phyloP scores from a whole-genome alignment of 2,329 filamentous ascomycete species.

The Fusarium sp. region DNA sequence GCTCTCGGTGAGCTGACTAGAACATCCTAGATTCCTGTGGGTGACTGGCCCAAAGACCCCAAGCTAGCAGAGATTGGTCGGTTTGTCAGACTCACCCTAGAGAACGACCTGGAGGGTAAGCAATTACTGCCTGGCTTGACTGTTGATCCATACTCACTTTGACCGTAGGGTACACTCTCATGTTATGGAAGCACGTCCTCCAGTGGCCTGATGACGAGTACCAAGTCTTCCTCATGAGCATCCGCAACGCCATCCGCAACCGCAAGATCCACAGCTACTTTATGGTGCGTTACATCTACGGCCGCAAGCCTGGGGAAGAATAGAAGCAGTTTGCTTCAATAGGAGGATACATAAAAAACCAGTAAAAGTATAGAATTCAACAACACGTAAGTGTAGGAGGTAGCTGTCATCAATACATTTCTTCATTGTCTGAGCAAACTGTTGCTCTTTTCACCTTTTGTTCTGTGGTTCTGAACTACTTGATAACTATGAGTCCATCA shows the following conservation, averaged over 20 bases:
- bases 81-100: constrained; percentile 28
- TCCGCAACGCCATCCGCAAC: constrained; percentile 31
- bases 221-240: constrained; percentile 30
- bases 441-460: not conserved
- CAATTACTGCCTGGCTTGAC: accelerated
- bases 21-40: constrained; percentile 22
- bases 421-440: not conserved
- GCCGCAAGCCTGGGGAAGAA: constrained; percentile 21
- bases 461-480: not conserved
- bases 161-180: not conserved
- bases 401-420: not conserved
- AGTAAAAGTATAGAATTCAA: not conserved
- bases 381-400: not conserved
- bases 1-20: accelerated
- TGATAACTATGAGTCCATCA: not conserved
- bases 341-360: not conserved
- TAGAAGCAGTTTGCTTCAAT: not conserved
- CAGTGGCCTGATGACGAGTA: constrained; percentile 35
- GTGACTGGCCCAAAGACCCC: constrained; percentile 30
- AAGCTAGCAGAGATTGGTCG: constrained; percentile 24
- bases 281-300: constrained; percentile 30
- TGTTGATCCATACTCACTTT: not conserved
- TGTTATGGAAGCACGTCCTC: constrained; percentile 34
- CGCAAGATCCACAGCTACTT: constrained; percentile 32
- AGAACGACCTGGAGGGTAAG: constrained; percentile 35